phyloP scores from a whole-genome alignment of 169 alveolate species.

The Miamiensis avidus region DNA sequence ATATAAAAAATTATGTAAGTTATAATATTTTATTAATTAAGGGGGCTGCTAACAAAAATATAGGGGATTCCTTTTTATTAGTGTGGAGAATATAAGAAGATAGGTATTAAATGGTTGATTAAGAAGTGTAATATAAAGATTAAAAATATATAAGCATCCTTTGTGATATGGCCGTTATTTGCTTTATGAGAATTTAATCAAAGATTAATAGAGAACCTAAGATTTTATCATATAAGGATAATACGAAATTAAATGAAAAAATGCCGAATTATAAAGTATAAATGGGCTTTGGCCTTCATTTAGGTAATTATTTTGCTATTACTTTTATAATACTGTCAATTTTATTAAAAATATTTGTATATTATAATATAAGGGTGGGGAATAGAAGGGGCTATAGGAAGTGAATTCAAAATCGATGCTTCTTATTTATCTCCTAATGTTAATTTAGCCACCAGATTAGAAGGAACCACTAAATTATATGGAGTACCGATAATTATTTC shows the following conservation, averaged over 20 bases:
- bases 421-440: constrained; percentile 84
- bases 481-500: constrained; percentile 78
- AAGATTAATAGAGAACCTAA: constrained; percentile 55
- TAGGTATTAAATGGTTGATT: constrained; percentile 15
- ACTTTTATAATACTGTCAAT: not conserved
- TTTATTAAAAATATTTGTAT: too few species aligned
- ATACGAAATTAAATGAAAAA: constrained; percentile 41
- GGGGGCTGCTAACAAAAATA: constrained; percentile 87
- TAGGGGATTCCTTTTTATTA: constrained; percentile 85
- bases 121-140: constrained; percentile 12
- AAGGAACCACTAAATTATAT: constrained; percentile 86
- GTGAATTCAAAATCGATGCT: constrained; percentile 86
- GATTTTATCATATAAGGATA: constrained; percentile 40
- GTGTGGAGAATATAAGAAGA: constrained; percentile 83
- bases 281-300: constrained; percentile 84
- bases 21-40: not conserved
- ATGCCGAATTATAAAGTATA: constrained; percentile 70
- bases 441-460: constrained; percentile 77
- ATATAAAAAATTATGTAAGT: too few species aligned
- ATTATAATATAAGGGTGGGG: constrained; percentile 70
- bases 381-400: constrained; percentile 89
- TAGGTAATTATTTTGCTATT: not conserved
- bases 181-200: constrained; percentile 60
- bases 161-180: constrained; percentile 61
- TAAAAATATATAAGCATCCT: constrained; percentile 37